Base-by-base conservation (phyloP, 257 asterid species). In the Solanum sejunctum region DNA sequence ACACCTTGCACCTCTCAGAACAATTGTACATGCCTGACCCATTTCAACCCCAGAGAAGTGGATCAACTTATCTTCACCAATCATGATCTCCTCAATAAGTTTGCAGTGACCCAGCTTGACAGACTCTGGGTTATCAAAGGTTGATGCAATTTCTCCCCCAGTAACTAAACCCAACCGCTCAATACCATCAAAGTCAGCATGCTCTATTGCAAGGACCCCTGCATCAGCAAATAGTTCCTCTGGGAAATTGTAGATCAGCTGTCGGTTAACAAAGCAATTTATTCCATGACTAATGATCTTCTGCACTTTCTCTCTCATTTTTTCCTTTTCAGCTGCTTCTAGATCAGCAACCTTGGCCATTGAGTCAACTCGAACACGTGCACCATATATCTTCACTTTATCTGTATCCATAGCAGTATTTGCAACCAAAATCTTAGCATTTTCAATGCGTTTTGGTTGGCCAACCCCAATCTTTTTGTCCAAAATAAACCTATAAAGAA, bases 371-470 rank as follows among this genome's bases (percentile, higher is more conserved):
- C 99, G 97, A 77, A 96, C 99, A 85, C 99, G 98, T 43, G 99
- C 98, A 60, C 99, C 99, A 77, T 93, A 96, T 69, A 96, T 96
- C 89, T 96, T 96, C 87, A 96, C 99, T 89, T 96, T 96, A 87
- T 96, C 99, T 9, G 99, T 95, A 86, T 96, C 99, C 99, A 96
- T 96, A 10, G 99, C 98, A 32, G 99, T 96, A 87, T 96, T 96
- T 64, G 99, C 96, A 81, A 97, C 99, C 94, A 97, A 87, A 85
- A 97, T 97, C 80, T 94, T 97, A 10, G 98, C 99, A 88, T 97
- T 91, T 86, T 95, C 99, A 10, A 97, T 97, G n/a, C 98, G 91
- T 86, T 95, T 96, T 63, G 99, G 99, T 86, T 97, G 98, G 85
- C 99, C 99, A 81, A 96, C 92, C 75, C 99, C 99, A 67, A 96